Base-by-base conservation (phyloP, 1,284 basidiomycete genomes). In the Naganishia albida region DNA sequence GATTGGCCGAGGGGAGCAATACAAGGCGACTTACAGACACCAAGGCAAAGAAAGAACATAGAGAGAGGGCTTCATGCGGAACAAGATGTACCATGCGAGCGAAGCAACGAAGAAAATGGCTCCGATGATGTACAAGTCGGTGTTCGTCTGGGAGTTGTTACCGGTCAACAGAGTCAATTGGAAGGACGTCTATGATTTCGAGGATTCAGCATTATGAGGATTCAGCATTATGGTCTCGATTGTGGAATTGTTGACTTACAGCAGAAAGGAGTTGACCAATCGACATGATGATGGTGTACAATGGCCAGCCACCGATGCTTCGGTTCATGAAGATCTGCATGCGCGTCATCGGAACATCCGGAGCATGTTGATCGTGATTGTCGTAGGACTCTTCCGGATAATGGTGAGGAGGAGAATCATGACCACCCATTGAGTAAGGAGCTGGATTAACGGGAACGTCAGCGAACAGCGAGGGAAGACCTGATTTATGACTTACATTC, bases 131-230 rank as follows among this genome's bases (percentile, higher is more conserved):
- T 94, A 95, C n/a, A 93, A 83, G 74, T 93, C 89, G 39, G 89
- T 71, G 71, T 88, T 83, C 66, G 87, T 85, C 74, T 91, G 86
- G 78, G 87, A 91, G 72, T 90, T 92, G 72, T 87, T 85, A 63
- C 92, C 92, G 26, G 89, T 88, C 42, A 94, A 83, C 30, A 94
- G 81, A 25, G 90, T 93, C 72, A 94, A 88, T 80, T 95, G 92
- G 86, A 94, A 95, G 75, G 91, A 93, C n/a, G 91, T 93, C 43
- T 77, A 64, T n/a, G n/a, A n/a, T n/a, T n/a, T n/a, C n/a, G n/a
- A n/a, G n/a, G n/a, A n/a, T n/a, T n/a, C 15, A 52, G 28, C 44
- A 50, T 34, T 4, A 46, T 16, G 49, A 44, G 28, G 48, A n/a
- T 56, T 68, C 25, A 70, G 69, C n/a, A 63, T 59, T 26, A 26